Evolutionary conservation across 768 basidiomycete species (phyloP), one percentile per base, ranked within the genome.

Genomic region (Zangia roseola): DNA sequence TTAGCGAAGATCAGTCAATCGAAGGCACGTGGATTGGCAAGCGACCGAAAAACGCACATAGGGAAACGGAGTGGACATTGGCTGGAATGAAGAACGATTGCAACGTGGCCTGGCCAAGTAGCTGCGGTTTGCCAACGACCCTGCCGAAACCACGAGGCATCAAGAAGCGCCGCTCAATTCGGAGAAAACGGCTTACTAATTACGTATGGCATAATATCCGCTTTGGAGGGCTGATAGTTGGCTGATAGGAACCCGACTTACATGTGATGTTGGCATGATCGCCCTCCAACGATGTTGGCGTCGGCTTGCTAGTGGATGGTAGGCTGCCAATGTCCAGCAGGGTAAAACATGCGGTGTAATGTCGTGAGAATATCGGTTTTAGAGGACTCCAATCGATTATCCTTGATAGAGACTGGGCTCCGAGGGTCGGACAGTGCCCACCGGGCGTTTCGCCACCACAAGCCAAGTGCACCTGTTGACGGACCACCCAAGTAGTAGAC

Each of bases 91-190:
- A 55, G 25, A 48, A 55, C 57, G 52, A 49, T 31, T 54, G 52
- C 12, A 31, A 16, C 31, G 31, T 31, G 31, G 23, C 24, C 43
- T 40, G 14, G 36, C 39, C 34, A 20, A 23, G 13, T 31, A 12
- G 40, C 52, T 47, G 47, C 36, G 40, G 30, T 5, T 12, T 58
- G 47, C 57, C 58, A 59, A 59, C 40, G n/a, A 43, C 50, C 31
- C 31, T 6, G 31, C 50, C 53, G 39, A 17, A 0, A 37, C 38
- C 58, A 60, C 48, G 58, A 60, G 58, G 58, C 52, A 24, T 33
- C 26, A 31, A 31, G 44, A 44, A 45, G 43, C 21, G 40, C 34
- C 2, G 30, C 17, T 30, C 19, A 25, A 13, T 28, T 38, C 19
- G 16, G 40, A 0, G 16, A 19, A 35, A 16, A 14, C 0, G n/a